Base-by-base conservation (phyloP, 2,329 filamentous ascomycete species). In the Leptosphaerulina australis region DNA sequence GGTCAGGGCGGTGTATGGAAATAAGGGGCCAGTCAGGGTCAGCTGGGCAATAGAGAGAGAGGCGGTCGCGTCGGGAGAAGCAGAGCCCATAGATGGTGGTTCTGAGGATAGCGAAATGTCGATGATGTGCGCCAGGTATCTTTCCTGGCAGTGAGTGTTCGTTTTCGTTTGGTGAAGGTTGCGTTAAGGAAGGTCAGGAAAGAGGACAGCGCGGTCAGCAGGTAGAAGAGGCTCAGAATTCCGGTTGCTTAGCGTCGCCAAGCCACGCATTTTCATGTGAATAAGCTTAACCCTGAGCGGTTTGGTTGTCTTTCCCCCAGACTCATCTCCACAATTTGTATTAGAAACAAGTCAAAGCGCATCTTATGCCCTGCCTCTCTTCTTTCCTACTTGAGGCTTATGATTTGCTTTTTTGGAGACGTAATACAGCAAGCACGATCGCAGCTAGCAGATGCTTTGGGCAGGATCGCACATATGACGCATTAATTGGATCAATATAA, bases 21-120 rank as follows among this genome's bases (percentile, higher is more conserved):
- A 60, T 37, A 63, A 57, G 58, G 68, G 68, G 64, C 65, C 65
- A 59, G 67, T 59, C 61, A 70, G 63, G 62, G 66, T 64, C 64
- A 64, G 55, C 58, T 63, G 61, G 64, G 59, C 62, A 58, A 59
- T 60, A 44, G 58, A 58, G 49, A 62, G 61, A 58, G 50, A 60
- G 61, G 60, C 60, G 60, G 67, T 68, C 59, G 66, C 58, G 56
- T 60, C 53, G 60, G 63, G 62, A 55, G 68, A 64, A 65, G 67
- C 69, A 69, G 74, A 74, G 74, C 75, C 74, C 75, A 77, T 77
- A 72, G 68, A 75, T 75, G 69, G 58, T 69, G 29, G 59, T 56
- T 65, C 33, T 63, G 49, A 43, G 36, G 50, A 59, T 64, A 59
- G 50, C 54, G 34, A 44, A 35, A 53, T 63, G 55, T 53, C 40